Evolutionary conservation across 2,329 filamentous ascomycete genomes (phyloP), one percentile per base, ranked within the genome.

Genomic region (Dactylellina haptotyla): DNA sequence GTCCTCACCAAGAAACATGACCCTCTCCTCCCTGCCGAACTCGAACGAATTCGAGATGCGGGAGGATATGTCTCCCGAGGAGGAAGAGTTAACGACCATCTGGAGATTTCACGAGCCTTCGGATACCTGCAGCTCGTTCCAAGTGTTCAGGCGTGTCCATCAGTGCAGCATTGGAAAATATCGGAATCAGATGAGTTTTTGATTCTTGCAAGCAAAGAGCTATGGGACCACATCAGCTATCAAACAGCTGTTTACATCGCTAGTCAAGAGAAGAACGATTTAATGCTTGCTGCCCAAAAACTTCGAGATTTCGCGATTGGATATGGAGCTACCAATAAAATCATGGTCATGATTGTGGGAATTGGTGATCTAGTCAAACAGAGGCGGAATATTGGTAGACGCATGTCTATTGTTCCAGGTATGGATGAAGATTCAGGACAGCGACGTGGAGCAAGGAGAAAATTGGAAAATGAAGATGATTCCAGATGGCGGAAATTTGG

Each of bases 321-420:
- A 0, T 98, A 97, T 80, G 95, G 95, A 59, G 92, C 94, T 10
- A 93, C 89, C 0, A 90, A 90, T 79, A 99, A 99, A 83, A 91
- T 98, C 75, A 98, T 98, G 93, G 92, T 99, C 46, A 98, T 98
- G 94, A 92, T 99, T 84, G 89, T 99, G 62, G 94, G 93, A 63
- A 90, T 99, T 37, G 89, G 90, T 63, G 93, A 98, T 79, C 83
- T 99, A 61, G 94, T 96, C 82, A 91, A 91, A 79, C 88, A 92
- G 75, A 84, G 85, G 91, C 96, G 80, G 87, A 90, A 75, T 90
- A 89, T 59, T 81, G 89, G 82, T 83, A 82, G 87, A 88, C 93
- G 78, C 96, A 89, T 96, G 85, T 92, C 91, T 12, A 87, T 96
- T 81, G 91, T 91, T 58, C 90, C 91, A 2, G 76, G 76, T n/a